phyloP scores from a whole-genome alignment of 2,329 filamentous ascomycete genomes.

The Blastomyces parvus region DNA sequence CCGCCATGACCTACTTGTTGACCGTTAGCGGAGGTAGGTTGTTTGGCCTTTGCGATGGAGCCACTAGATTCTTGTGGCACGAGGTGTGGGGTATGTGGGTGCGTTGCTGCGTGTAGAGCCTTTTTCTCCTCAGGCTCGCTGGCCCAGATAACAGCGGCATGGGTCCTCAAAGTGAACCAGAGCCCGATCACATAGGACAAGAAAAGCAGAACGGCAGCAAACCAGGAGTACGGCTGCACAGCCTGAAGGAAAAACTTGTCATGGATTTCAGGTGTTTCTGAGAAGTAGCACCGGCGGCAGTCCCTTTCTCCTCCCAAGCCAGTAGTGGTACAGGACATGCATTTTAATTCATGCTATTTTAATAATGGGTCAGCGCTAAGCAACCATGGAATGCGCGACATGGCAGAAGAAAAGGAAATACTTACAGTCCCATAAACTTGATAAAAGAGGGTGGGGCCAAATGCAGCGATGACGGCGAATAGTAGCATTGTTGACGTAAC shows the following conservation, averaged over 20 bases:
- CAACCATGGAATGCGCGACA: not conserved
- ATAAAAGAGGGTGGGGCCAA: conserved; percentile 93
- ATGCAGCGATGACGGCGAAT: conserved; percentile 90
- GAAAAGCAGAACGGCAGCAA: conserved; percentile 76
- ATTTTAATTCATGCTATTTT: conserved; percentile 75
- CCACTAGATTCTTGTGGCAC: conserved; percentile 1
- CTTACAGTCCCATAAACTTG: conserved; percentile 88
- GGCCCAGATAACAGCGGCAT: conserved; percentile 96
- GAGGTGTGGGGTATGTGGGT: conserved; percentile 24
- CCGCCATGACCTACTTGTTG: conserved; percentile 26
- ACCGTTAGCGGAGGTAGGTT: conserved; percentile 22
- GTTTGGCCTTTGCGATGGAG: not conserved
- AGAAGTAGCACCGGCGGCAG: conserved; percentile 89
- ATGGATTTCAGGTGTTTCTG: conserved; percentile 70
- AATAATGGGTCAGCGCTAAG: conserved; percentile 27
- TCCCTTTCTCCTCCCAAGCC: conserved; percentile 43
- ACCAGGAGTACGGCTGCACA: conserved; percentile 86
- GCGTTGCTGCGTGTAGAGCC: conserved; percentile 25
- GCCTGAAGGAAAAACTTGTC: conserved; percentile 86
- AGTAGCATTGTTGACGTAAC: conserved; percentile 97
- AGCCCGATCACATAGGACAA: conserved; percentile 87
- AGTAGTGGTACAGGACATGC: conserved; percentile 50
- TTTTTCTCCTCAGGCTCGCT: conserved; percentile 71
- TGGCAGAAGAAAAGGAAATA: conserved; percentile 26
- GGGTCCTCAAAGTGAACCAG: conserved; percentile 90